Conservation (phyloP, 169 alveolate genomes). For the Condylostoma magnum region DNA sequence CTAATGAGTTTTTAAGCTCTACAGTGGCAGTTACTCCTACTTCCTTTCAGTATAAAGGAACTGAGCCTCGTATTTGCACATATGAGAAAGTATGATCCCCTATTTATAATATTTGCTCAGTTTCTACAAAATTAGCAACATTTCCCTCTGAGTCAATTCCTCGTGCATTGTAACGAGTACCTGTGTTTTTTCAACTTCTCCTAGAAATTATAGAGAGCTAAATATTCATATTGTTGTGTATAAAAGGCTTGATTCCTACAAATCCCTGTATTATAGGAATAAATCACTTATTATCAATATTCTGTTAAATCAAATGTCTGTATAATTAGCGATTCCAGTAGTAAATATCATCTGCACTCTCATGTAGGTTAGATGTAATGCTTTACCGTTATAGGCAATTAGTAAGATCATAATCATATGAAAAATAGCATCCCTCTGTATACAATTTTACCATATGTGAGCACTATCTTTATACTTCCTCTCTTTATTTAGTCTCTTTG, state of each 20-base stretch:
- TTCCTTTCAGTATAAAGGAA: slow-evolving; percentile 97
- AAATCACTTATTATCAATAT: slow-evolving; percentile 66
- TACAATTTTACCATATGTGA: slow-evolving; percentile 37
- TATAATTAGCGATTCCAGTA: slow-evolving; percentile 65
- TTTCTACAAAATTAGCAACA: slow-evolving; percentile 95
- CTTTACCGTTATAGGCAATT: slow-evolving; percentile 52
- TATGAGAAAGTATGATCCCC: slow-evolving; percentile 54
- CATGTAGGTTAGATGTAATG: slow-evolving; percentile 29
- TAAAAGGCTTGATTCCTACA: slow-evolving; percentile 33
- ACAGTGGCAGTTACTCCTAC: slow-evolving; percentile 77
- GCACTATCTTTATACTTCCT: neutral
- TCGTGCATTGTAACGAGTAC: slow-evolving; percentile 93
- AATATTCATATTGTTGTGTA: slow-evolving; percentile 14
- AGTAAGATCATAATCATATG: slow-evolving; percentile 77
- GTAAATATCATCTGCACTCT: slow-evolving; percentile 47
- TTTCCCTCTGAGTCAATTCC: slow-evolving; percentile 95
- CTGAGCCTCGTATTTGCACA: slow-evolving; percentile 94
- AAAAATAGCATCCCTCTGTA: slow-evolving; percentile 71
- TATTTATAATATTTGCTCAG: slow-evolving; percentile 83
- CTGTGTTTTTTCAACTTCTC: slow-evolving; percentile 88
- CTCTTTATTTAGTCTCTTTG: neutral
- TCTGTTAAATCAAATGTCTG: slow-evolving; percentile 51
- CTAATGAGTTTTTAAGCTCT: slow-evolving; percentile 45
- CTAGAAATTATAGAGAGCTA: slow-evolving; percentile 78
- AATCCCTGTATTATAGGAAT: slow-evolving; percentile 77